phyloP scores from a whole-genome alignment of 139 green algal genomes.

The Chlamydomonas urium region DNA sequence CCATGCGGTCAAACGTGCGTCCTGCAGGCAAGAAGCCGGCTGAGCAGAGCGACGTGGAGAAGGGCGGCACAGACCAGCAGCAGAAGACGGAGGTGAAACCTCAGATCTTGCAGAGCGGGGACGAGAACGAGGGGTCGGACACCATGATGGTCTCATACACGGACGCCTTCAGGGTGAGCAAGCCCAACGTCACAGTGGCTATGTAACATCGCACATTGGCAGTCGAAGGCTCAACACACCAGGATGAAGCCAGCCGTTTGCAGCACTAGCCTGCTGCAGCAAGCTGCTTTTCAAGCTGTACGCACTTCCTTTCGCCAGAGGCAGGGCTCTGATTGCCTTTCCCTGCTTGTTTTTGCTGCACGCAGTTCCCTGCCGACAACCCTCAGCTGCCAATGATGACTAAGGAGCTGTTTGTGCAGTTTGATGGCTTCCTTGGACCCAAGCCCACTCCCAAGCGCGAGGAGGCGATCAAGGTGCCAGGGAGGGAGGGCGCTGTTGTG shows the following conservation, averaged over 20 bases:
- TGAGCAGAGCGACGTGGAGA: no score
- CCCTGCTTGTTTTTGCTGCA: background rate
- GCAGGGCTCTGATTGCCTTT: no score
- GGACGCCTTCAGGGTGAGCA: background rate
- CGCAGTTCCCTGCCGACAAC: background rate
- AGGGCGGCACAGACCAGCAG: no score
- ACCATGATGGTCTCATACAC: conserved; percentile 6
- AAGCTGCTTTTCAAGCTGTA: background rate
- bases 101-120: background rate
- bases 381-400: background rate
- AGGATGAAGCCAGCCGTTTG: no score
- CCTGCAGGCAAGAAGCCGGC: no score
- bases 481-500: background rate
- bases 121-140: background rate
- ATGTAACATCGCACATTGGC: no score
- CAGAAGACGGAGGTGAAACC: background rate
- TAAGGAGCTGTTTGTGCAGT: background rate
- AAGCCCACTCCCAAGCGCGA: background rate
- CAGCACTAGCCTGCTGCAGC: background rate
- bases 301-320: no score
- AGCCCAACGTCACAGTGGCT: background rate
- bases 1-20: no score
- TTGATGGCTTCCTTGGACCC: background rate
- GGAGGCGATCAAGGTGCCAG: conserved; percentile 1
- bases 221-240: no score